Percentiles rank a stretch among this genome's conserved stretches.
phyloP scores from a whole-genome alignment of 75 land plant species.

The Chamaecyparis obtusa region DNA sequence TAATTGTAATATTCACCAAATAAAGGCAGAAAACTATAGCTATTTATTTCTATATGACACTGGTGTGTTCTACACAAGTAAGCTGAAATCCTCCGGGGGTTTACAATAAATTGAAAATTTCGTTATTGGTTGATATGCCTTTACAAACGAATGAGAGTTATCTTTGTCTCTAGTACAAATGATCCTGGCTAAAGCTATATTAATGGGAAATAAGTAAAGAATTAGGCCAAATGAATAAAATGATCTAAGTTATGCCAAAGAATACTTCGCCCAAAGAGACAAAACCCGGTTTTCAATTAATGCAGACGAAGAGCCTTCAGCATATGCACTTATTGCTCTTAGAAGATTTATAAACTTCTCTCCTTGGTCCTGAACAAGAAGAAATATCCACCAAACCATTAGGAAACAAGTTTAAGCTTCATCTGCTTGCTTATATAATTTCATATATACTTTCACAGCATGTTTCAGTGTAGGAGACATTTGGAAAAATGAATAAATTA shows the following conservation, averaged over 20 bases:
- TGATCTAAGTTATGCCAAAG: background rate
- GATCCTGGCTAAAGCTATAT: background rate
- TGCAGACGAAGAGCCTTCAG: conserved; percentile 58
- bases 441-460: background rate
- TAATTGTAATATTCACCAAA: background rate
- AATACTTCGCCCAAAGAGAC: conserved; percentile 38
- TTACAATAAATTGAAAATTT: background rate
- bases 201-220: background rate
- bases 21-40: background rate
- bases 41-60: background rate
- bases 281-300: conserved; percentile 42
- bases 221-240: background rate
- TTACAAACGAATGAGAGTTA: background rate
- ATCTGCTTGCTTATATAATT: background rate
- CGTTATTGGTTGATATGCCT: background rate
- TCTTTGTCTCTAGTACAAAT: background rate
- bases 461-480: background rate
- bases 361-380: conserved; percentile 48
- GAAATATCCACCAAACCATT: background rate
- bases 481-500: background rate
- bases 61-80: background rate
- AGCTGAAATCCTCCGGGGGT: background rate
- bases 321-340: conserved; percentile 59
- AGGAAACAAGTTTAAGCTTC: background rate
- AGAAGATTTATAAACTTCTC: conserved; percentile 55